These are phyloP conservation scores for Fusarium napiforme DNA, from an alignment of 2,329 filamentous ascomycete genomes.

Conservation along the genomic window DNA sequence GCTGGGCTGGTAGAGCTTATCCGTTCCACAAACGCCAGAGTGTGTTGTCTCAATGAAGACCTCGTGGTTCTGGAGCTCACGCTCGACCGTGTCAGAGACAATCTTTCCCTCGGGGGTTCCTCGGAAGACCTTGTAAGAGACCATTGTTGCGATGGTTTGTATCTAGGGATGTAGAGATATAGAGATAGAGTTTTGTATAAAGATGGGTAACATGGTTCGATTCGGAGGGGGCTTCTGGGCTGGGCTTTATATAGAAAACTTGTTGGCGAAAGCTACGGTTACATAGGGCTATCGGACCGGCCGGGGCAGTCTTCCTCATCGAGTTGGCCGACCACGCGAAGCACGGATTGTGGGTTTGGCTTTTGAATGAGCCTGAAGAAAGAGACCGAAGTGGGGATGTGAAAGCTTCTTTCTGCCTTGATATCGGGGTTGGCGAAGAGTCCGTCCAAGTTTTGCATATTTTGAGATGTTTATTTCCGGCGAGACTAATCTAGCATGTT, in stretches of 20 bases:
- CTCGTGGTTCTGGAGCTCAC: conserved; percentile 29
- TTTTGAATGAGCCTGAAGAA: not conserved
- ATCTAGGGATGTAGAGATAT: not conserved
- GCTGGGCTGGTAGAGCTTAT: conserved; percentile 30
- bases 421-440: not conserved
- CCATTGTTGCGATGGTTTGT: conserved; percentile 5
- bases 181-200: not conserved
- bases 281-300: not conserved
- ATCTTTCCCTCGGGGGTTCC: conserved; percentile 36
- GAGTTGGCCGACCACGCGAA: not conserved
- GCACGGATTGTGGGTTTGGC: not conserved
- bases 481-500: not conserved
- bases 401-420: conserved; percentile 1
- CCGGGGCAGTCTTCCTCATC: conserved; percentile 14
- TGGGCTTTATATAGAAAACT: conserved; percentile 22
- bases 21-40: conserved; percentile 34
- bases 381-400: not conserved
- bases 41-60: conserved; percentile 38
- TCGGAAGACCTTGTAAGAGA: conserved; percentile 36
- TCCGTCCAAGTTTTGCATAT: not conserved
- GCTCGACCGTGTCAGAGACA: conserved; percentile 20
- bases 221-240: not conserved
- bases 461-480: not conserved
- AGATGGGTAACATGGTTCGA: not conserved
- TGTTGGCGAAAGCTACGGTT: not conserved